Percentiles rank a stretch among this genome's conserved stretches.
Conservation (phyloP, 2,329 filamentous ascomycete genomes). For the Fusarium bactridioides region DNA sequence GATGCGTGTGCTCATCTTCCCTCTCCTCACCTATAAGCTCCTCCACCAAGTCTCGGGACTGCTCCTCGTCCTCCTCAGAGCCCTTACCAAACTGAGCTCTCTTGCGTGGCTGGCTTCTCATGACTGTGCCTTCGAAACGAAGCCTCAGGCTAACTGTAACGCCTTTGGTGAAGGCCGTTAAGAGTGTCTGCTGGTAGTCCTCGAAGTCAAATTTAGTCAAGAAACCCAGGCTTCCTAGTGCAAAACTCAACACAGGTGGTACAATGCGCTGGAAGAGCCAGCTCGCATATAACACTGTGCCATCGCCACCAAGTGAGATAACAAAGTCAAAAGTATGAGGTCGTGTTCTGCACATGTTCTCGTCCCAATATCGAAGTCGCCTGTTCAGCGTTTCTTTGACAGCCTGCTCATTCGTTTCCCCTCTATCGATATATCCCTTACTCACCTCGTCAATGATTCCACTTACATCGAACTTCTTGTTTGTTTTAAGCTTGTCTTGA, state of each 20-base stretch:
- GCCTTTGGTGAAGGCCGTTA: conserved; percentile 78
- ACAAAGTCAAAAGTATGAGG: conserved; percentile 95
- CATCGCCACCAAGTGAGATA: conserved; percentile 90
- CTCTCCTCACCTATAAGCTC: conserved; percentile 88
- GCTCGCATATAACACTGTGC: conserved; percentile 95
- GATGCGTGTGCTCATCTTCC: conserved; percentile 85
- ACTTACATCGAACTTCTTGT: conserved; percentile 76
- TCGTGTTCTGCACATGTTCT: conserved; percentile 75
- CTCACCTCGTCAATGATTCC: conserved; percentile 71
- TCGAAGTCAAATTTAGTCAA: conserved; percentile 96
- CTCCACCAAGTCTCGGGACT: conserved; percentile 77
- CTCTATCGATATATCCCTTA: conserved; percentile 50
- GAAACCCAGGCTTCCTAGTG: conserved; percentile 91
- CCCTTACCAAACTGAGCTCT: conserved; percentile 35
- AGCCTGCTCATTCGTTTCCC: conserved; percentile 45
- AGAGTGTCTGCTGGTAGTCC: conserved; percentile 73
- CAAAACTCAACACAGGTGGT: conserved; percentile 90
- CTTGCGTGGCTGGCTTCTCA: conserved; percentile 73
- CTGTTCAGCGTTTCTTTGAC: conserved; percentile 50
- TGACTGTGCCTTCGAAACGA: conserved; percentile 91
- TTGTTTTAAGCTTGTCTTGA: conserved; percentile 76
- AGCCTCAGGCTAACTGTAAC: conserved; percentile 88
- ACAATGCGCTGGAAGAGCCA: conserved; percentile 98
- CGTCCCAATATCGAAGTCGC: conserved; percentile 83
- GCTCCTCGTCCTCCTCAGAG: conserved; percentile 49